These are phyloP conservation scores for Pseudocercospora pini-densiflorae DNA, from an alignment of 2,329 filamentous ascomycete genomes.

Conservation along the genomic window DNA sequence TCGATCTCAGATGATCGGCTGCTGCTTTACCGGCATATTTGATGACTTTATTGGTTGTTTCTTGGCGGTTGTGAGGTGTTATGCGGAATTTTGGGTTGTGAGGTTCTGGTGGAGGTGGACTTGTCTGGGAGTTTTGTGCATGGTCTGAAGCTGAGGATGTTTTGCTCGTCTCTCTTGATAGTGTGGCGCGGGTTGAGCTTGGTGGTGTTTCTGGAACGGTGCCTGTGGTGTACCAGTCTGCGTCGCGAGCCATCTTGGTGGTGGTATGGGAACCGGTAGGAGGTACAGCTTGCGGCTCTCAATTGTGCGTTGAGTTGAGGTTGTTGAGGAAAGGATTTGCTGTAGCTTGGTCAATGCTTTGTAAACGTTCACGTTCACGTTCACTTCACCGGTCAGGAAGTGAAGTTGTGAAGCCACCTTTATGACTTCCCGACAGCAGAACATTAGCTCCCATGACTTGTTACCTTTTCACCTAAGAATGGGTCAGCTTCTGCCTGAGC, in stretches of 20 bases:
- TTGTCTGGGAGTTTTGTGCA: not conserved
- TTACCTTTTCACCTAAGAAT: not conserved
- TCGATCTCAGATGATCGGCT: not conserved
- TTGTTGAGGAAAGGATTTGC: not conserved
- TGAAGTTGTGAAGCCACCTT: not conserved
- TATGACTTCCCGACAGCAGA: not conserved
- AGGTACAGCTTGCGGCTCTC: too few species aligned
- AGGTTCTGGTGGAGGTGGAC: not conserved
- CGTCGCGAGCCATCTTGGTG: not conserved
- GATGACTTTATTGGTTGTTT: not conserved
- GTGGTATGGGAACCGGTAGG: not conserved
- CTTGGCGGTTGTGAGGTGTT: not conserved
- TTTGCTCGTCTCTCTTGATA: not conserved
- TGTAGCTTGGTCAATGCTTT: not conserved
- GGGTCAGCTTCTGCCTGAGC: not conserved
- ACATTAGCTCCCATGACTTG: not conserved
- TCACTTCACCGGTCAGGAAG: not conserved
- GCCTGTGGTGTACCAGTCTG: not conserved
- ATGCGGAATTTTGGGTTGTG: not conserved
- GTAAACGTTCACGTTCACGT: not conserved
- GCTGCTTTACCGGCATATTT: slow-evolving; percentile 7
- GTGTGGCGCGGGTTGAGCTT: not conserved
- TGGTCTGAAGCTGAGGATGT: not conserved
- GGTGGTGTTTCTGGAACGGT: not conserved
- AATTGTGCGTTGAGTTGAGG: not conserved